These are phyloP conservation scores for Dissophora globulifera DNA, from an alignment of 192 early-diverging fungal genomes.

Conservation along the genomic window DNA sequence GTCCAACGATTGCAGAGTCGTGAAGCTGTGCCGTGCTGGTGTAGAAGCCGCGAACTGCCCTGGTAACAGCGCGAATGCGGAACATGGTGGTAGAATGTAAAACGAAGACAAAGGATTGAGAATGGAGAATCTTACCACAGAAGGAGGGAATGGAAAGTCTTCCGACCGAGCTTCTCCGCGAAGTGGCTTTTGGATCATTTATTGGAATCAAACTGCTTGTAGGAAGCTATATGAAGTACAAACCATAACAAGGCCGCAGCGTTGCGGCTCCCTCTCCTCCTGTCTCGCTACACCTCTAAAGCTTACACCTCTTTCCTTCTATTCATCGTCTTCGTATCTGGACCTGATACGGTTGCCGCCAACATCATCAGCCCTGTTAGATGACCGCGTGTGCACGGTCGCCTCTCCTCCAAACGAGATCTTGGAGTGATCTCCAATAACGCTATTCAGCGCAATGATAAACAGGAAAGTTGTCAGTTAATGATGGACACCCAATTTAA, in stretches of 20 bases:
- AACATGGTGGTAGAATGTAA: slow-evolving; percentile 23
- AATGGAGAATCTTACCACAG: neutral
- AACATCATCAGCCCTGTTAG: slow-evolving; percentile 32
- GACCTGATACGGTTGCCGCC: slow-evolving; percentile 50
- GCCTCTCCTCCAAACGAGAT: slow-evolving; percentile 71
- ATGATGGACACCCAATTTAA: too few species aligned
- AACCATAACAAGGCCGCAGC: too few species aligned
- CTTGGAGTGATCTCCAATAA: slow-evolving; percentile 80
- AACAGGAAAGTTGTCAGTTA: neutral
- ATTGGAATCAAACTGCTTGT: too few species aligned
- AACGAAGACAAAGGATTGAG: neutral
- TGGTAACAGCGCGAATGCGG: slow-evolving; percentile 25
- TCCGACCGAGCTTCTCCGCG: too few species aligned
- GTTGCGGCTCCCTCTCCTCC: too few species aligned
- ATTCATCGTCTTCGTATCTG: slow-evolving; percentile 46
- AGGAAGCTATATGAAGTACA: too few species aligned
- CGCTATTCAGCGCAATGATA: slow-evolving; percentile 55
- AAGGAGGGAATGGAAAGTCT: neutral
- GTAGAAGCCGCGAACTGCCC: slow-evolving; percentile 23
- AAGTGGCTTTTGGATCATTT: too few species aligned
- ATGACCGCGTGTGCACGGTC: slow-evolving; percentile 39
- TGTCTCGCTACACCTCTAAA: too few species aligned
- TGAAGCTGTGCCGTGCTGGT: slow-evolving; percentile 8
- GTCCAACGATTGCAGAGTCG: slow-evolving; percentile 39
- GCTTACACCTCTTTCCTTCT: too few species aligned